Base-by-base conservation (phyloP, 805 yeast species). In the Zygosaccharomyces lentus region DNA sequence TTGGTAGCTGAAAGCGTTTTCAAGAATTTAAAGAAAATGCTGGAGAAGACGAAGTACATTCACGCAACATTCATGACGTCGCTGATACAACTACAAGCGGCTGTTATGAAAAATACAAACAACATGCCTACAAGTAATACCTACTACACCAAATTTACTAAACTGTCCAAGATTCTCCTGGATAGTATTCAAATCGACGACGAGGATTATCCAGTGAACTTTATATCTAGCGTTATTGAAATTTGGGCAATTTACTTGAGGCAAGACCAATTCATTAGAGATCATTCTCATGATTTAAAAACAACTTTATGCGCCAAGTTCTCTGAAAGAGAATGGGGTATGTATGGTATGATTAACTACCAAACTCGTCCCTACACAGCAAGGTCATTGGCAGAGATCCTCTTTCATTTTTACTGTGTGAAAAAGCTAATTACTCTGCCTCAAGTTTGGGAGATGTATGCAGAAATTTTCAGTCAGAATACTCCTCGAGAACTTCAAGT, bases 381-480 rank as follows among this genome's bases (percentile, higher is more conserved):
- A 1, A 65, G 59, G 31, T 45, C 66, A 1, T 24, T 71, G 9
- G 70, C 73, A 0, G 73, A 71, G 35, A 52, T 69, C 1, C 35
- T 72, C 12, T 65, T 64, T 42, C 50, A 53, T 38, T 52, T 63
- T 37, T 49, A 55, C 16, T 59, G 48, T 38, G 17, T 38, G 8
- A 55, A 52, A 37, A 46, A 56, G 13, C 15, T 51, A 3, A 17
- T 57, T 13, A 17, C 52, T 16, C 37, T 58, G 29, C 59, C 61
- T 15, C 53, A 58, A 36, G 42, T 54, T 15, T 24, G 56, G 46
- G 38, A 45, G 24, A 48, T 63, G 17, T 62, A 61, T 44, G 52
- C 53, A 6, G 58, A 50, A 19, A 23, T 58, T 3, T 60, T 58
- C 42, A 17, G 44, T 2, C 43, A 53, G 25, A 40, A 57, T 2